A percentile compares a stretch with the other conserved stretches of the same genome.
These are phyloP conservation scores for Candida smagusa DNA, from an alignment of 1,139 yeast genomes.

Conservation along the genomic window DNA sequence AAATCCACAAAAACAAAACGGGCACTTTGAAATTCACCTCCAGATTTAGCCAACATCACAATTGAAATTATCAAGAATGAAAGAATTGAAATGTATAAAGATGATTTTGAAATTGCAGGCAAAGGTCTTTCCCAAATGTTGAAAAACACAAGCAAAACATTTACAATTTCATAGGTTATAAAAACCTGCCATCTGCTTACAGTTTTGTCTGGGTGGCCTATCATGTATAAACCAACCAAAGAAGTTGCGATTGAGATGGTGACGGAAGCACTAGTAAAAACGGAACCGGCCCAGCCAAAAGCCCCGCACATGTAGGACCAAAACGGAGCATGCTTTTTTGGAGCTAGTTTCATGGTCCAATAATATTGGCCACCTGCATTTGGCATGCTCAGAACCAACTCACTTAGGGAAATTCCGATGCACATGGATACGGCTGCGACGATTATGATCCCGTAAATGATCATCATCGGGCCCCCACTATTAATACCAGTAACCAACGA, in stretches of 20 bases:
- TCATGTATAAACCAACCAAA: constrained; percentile 48
- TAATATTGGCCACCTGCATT: constrained; percentile 60
- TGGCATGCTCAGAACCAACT: constrained; percentile 53
- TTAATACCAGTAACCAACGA: constrained; percentile 46
- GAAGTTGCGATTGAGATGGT: constrained; percentile 48
- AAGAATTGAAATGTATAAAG: constrained; percentile 34
- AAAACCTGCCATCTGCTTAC: constrained; percentile 52
- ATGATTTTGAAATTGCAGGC: constrained; percentile 33
- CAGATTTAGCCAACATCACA: constrained; percentile 35
- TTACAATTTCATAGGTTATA: constrained; percentile 38
- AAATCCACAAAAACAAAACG: constrained; percentile 39
- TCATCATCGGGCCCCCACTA: constrained; percentile 49
- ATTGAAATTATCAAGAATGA: constrained; percentile 36
- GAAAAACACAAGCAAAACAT: constrained; percentile 30
- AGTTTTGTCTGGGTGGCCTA: constrained; percentile 42
- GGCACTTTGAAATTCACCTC: constrained; percentile 35
- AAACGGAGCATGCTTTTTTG: constrained; percentile 44
- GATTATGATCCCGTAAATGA: constrained; percentile 43
- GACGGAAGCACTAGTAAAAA: constrained; percentile 56
- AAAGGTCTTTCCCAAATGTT: constrained; percentile 38
- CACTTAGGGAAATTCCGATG: constrained; percentile 43
- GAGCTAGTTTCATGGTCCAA: constrained; percentile 57
- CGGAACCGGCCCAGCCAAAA: constrained; percentile 56
- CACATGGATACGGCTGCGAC: constrained; percentile 31
- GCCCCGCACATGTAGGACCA: constrained; percentile 54